These are phyloP conservation scores for Daucus carota DNA, from an alignment of 129 eudicot genomes.

Conservation along the genomic window DH1_v3.0 NC_030385.2:965501-966000, in stretches of 20 bases:
- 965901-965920: not conserved
- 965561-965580: constrained; percentile 98
- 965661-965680: constrained; percentile 66
- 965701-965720: not conserved
- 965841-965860: not conserved
- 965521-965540: not conserved
- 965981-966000: not conserved
- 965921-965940: not conserved
- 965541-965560: constrained; percentile 80
- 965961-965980: not conserved
- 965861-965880: not conserved
- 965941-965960: not conserved
- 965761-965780: not conserved
- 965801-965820: not conserved
- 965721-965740: not conserved
- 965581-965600: constrained; percentile 98
- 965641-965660: constrained; percentile 99
- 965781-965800: not conserved
- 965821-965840: not conserved
- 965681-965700: constrained; percentile 7
- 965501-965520: not conserved
- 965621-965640: constrained; percentile 97
- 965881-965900: not conserved
- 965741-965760: not conserved
- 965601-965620: constrained; percentile 96